A percentile compares a stretch with the other conserved stretches of the same genome.
Conservation (phyloP, 2,329 filamentous ascomycete species). For the Aspergillus hortae region DNA sequence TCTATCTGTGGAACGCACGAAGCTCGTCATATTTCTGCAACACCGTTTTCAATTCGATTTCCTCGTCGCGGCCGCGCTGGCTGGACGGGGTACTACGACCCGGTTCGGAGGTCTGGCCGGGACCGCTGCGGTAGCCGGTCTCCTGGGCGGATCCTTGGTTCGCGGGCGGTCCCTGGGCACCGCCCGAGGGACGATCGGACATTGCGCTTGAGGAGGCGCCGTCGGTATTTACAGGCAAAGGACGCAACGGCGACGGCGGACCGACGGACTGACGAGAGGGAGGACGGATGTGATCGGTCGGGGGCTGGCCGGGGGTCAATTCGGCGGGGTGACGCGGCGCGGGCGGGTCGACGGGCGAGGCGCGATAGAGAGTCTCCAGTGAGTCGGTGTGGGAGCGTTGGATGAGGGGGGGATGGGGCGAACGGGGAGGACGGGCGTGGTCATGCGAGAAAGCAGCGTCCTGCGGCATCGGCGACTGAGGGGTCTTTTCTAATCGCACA, state of each 20-base stretch:
- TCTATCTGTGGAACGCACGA: conserved; percentile 30
- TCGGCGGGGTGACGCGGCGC: conserved; percentile 10
- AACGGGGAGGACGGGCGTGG: conserved; percentile 14
- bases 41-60: conserved; percentile 44
- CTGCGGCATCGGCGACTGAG: conserved; percentile 21
- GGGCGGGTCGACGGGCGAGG: conserved; percentile 19
- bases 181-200: conserved; percentile 15
- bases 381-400: conserved; percentile 28
- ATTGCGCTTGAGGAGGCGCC: conserved; percentile 13
- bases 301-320: conserved; percentile 10
- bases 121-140: conserved; percentile 22
- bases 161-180: conserved; percentile 8
- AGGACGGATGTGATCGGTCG: conserved; percentile 15
- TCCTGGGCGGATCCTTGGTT: conserved; percentile 7
- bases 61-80: conserved; percentile 35
- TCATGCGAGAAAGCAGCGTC: conserved; percentile 10
- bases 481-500: conserved; percentile 12
- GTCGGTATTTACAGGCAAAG: conserved; percentile 8
- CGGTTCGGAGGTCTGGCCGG: conserved; percentile 32
- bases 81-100: conserved; percentile 45
- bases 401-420: conserved; percentile 14
- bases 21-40: conserved; percentile 44
- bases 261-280: conserved; percentile 19
- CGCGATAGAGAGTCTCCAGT: conserved; percentile 17
- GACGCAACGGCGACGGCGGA: conserved; percentile 19